Base-by-base conservation (phyloP, 2,329 filamentous ascomycete genomes). In the Colletotrichum gigasporum region DNA sequence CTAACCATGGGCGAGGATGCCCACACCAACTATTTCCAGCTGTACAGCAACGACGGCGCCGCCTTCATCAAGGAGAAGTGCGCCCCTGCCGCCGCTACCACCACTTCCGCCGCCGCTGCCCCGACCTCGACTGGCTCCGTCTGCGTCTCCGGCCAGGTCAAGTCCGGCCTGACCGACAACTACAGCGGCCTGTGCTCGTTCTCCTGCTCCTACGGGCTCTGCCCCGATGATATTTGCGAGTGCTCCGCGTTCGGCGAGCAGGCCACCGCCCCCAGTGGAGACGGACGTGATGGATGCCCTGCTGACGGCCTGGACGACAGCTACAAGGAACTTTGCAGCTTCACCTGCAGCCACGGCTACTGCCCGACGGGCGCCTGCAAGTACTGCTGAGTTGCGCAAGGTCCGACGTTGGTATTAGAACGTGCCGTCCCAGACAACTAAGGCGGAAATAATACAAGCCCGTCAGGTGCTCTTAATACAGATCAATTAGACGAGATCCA, bases 251-350 rank as follows among this genome's bases (percentile, higher is more conserved):
- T 73, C 14, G 78, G 77, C 20, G 52, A 69, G 28, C 71, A 72
- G 39, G 55, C 65, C 9, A 70, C 71, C 7, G 35, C 24, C 26
- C 63, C 63, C 16, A 22, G 51, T 12, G 59, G 59, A 10, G 76
- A 69, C 14, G 73, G 73, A 0, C 66, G 68, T 0, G 37, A 72
- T 2, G 78, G 79, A 0, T 76, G 75, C 34, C 78, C 79, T 4
- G 50, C 74, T 2, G 54, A 70, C 0, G 75, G 75, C 2, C 67
- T 75, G 24, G 69, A 72, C 35, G 73, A 76, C 3, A 71, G 73
- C 1, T 84, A 83, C 64, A 65, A 75, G 37, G 81, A 80, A 0
- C 74, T 84, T 14, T 84, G 82, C 66, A 81, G 76, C 60, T 84
- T 76, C 65, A 73, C 79, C 11, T 83, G 81, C 45, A 78, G 76